phyloP scores from a whole-genome alignment of 2,329 filamentous ascomycete species.

The Domatiomyces catenatus region DNA sequence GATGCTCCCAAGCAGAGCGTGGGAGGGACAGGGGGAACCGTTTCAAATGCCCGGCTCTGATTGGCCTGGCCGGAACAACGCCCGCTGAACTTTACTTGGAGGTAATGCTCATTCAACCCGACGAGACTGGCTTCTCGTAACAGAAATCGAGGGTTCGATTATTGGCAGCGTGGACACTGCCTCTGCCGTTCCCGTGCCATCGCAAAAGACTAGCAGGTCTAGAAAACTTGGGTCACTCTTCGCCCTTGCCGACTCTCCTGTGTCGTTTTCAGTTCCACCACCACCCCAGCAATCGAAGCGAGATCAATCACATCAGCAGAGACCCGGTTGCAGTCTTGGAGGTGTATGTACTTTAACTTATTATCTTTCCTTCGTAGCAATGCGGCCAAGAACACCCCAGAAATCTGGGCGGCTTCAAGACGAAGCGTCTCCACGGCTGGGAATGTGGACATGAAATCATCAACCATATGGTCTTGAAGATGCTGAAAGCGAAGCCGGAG shows the following conservation, averaged over 20 bases:
- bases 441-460: slow-evolving; percentile 1
- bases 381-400: slow-evolving; percentile 8
- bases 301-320: not conserved
- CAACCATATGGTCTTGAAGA: slow-evolving; percentile 1
- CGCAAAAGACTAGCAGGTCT: too few relatives aligned
- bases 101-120: not conserved
- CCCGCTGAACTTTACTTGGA: slow-evolving; percentile 1
- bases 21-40: not conserved
- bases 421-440: slow-evolving; percentile 3
- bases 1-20: not conserved
- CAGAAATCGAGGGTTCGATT: not conserved
- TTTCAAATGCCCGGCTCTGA: not conserved
- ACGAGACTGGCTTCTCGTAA: not conserved
- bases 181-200: too few relatives aligned
- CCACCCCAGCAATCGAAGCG: not conserved
- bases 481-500: slow-evolving; percentile 1
- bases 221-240: not conserved
- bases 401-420: slow-evolving; percentile 4
- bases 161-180: not conserved
- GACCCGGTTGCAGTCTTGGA: slow-evolving; percentile 5
- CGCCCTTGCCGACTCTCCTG: not conserved
- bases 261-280: not conserved
- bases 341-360: slow-evolving; percentile 3
- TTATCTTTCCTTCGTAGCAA: slow-evolving; percentile 3
- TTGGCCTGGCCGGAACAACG: slow-evolving; percentile 9